These are phyloP conservation scores for Trapa bicornis DNA, from an alignment of 345 rosid species.

Conservation along the genomic window DNA sequence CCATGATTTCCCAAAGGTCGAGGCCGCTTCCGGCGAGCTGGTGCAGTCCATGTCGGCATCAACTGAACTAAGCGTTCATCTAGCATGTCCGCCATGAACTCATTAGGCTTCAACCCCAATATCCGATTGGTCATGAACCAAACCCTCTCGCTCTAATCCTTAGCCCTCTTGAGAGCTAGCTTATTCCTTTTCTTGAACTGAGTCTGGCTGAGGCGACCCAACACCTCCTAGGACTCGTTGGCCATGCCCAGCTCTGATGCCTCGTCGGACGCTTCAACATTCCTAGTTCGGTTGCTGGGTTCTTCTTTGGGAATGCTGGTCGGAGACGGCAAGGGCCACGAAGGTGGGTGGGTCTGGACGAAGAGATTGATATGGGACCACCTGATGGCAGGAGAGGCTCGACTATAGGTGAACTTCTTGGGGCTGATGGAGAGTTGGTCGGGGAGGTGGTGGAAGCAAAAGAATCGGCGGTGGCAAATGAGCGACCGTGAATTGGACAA, in stretches of 20 bases:
- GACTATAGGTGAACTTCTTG: conserved; percentile 46
- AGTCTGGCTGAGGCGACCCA: conserved; percentile 38
- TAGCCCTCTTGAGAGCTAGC: conserved; percentile 71
- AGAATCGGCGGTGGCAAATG: not conserved
- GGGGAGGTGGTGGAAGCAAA: not conserved
- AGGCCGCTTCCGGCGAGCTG: no score
- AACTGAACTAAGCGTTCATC: conserved; percentile 62
- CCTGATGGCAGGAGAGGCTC: conserved; percentile 80
- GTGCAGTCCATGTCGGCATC: conserved; percentile 41
- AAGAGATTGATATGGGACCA: conserved; percentile 77
- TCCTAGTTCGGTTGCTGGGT: conserved; percentile 7
- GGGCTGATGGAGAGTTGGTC: not conserved
- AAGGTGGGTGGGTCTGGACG: conserved; percentile 21
- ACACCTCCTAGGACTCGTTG: conserved; percentile 25
- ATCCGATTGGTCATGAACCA: conserved; percentile 51
- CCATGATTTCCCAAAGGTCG: no score
- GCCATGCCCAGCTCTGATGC: conserved; percentile 5
- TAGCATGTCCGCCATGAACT: conserved; percentile 71
- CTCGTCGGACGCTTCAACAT: conserved; percentile 10
- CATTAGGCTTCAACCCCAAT: conserved; percentile 35
- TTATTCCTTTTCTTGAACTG: conserved; percentile 75
- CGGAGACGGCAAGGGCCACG: conserved; percentile 19
- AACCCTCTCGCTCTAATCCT: conserved; percentile 84
- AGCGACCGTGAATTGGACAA: not conserved
- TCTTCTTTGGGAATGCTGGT: conserved; percentile 13